Percentiles rank a stretch among this genome's conserved stretches.
phyloP scores from a whole-genome alignment of 345 rosid genomes.

The Reutealis trisperma region DNA sequence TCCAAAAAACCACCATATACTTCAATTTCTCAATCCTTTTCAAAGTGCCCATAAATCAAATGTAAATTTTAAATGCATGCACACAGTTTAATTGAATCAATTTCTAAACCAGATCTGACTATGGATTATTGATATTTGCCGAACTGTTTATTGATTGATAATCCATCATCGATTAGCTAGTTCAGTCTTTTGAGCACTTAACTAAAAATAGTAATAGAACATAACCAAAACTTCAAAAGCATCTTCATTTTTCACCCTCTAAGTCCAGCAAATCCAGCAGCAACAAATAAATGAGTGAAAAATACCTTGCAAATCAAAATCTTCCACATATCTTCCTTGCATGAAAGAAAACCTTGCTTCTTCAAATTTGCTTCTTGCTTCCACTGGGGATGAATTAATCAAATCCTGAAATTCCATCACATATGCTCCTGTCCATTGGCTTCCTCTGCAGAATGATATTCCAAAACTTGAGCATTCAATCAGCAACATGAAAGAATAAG shows the following conservation, averaged over 20 bases:
- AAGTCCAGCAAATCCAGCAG: not conserved
- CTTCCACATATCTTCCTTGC: conserved; percentile 80
- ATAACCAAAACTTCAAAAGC: conserved; percentile 17
- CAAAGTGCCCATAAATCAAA: not conserved
- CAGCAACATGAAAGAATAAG: not conserved
- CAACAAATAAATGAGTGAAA: not conserved
- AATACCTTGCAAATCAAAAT: conserved; percentile 49
- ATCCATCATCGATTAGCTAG: not conserved
- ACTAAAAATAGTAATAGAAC: not conserved
- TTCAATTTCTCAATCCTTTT: not conserved
- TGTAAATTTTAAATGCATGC: not conserved
- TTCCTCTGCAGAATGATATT: conserved; percentile 53
- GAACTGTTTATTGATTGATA: not conserved
- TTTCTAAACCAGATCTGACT: not conserved
- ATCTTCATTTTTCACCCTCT: not conserved
- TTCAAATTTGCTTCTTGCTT: conserved; percentile 47
- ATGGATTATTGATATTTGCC: not conserved
- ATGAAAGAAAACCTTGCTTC: conserved; percentile 90
- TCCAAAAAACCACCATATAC: too few relatives aligned
- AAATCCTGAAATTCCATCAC: conserved; percentile 76
- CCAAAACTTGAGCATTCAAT: conserved; percentile 10
- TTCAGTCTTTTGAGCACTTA: not conserved
- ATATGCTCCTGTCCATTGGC: conserved; percentile 89
- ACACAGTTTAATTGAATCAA: not conserved
- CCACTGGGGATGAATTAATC: conserved; percentile 44